Evolutionary conservation across 202 grass and related monocot genomes (phyloP), one percentile per base, ranked within the genome.

Genomic region (Eragrostis tef): DNA sequence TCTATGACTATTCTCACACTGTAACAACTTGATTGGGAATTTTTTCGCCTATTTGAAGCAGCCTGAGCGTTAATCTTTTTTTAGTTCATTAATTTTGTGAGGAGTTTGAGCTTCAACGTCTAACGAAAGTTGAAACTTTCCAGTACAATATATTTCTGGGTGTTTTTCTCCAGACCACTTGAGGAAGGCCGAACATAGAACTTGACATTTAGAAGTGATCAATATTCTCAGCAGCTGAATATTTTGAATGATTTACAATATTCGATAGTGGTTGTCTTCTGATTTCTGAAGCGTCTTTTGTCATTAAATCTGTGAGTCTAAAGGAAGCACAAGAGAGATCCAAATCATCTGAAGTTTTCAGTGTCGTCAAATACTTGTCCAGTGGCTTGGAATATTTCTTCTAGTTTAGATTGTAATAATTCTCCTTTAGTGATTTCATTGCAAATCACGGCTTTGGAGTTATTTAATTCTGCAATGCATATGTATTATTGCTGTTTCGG

Each of bases 11-110:
- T 78, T 64, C 42, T 67, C 57, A 54, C 27, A 73, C 67, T 50
- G 72, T 73, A 71, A 75, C n/a, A 60, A 69, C 14, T 81, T 75
- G 52, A 17, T 74, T 74, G 7, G 45, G 26, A 47, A 73, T 86
- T 26, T 42, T 34, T 9, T 67, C 51, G 44, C 20, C 29, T 63
- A 46, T 81, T 86, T 78, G 21, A 20, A 82, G 75, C 58, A 74
- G 21, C 64, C 77, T 82, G 19, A 72, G 20, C 29, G 52, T 79
- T 34, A 82, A 26, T 7, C 43, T 31, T 13, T 70, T 58, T 58
- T 58, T 21, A 9, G 8, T 11, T 56, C 20, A 8, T 56, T 56
- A 20, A 56, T 56, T 56, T 56, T 21, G 52, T n/a, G 8, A 56
- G 20, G 20, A 22, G 56, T 20, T 24, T 58, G 34, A 64, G 53